phyloP scores from a whole-genome alignment of 2,329 filamentous ascomycete species.

The Aspergillus japonicus region DNA sequence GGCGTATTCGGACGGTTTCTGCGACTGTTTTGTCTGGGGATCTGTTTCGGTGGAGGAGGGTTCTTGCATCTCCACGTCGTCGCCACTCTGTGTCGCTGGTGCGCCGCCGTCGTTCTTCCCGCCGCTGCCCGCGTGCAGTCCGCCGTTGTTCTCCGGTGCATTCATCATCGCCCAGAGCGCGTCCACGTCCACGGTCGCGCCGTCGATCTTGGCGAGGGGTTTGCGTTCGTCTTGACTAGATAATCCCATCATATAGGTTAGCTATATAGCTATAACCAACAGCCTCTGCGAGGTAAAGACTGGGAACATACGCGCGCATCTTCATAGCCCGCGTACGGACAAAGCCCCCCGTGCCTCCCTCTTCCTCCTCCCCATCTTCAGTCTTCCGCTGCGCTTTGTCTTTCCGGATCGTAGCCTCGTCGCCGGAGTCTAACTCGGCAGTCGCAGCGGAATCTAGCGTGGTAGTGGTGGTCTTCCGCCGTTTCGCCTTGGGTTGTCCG shows the following conservation, averaged over 20 bases:
- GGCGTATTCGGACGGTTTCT: conserved; percentile 13
- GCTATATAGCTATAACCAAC: too few relatives aligned
- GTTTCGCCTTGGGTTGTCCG: conserved; percentile 38
- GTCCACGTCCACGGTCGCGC: conserved; percentile 57
- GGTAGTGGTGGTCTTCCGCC: conserved; percentile 32
- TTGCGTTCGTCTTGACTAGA: conserved; percentile 48
- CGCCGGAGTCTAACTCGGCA: conserved; percentile 53
- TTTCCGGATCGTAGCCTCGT: conserved; percentile 56
- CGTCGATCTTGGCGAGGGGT: conserved; percentile 48
- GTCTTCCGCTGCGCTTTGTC: conserved; percentile 44
- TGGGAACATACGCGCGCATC: conserved; percentile 43
- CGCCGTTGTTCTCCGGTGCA: conserved; percentile 24
- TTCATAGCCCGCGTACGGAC: conserved; percentile 56
- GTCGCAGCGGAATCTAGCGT: conserved; percentile 20
- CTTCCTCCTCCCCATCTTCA: conserved; percentile 44
- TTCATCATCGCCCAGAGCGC: conserved; percentile 56
- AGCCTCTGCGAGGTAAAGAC: not conserved
- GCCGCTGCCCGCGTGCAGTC: conserved; percentile 2
- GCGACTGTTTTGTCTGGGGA: conserved; percentile 2
- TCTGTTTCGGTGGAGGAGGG: conserved; percentile 7
- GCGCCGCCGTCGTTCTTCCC: conserved; percentile 14
- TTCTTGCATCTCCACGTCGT: conserved; percentile 19
- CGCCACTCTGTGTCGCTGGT: conserved; percentile 11
- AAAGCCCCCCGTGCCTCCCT: conserved; percentile 50
- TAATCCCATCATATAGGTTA: conserved; percentile 7